These are phyloP conservation scores for Globisporangium ultimum DNA, from an alignment of 352 stramenopile species.

Conservation along the genomic window DNA sequence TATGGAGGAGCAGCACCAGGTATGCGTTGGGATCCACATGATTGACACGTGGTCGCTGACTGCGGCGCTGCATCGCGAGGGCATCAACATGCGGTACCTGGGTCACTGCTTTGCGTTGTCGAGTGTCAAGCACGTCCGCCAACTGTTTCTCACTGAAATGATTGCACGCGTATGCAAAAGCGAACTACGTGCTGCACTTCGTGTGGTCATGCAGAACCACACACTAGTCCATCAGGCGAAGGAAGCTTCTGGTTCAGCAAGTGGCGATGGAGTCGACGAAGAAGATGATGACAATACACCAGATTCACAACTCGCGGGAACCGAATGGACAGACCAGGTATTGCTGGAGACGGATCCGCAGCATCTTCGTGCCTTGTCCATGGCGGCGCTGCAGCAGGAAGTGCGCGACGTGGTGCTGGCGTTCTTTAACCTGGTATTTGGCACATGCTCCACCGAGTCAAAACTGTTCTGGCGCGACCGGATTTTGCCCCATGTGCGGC, in stretches of 20 bases:
- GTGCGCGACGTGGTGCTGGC: conserved; percentile 24
- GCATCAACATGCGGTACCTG: conserved; percentile 59
- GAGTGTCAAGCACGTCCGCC: conserved; percentile 37
- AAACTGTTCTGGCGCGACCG: conserved; percentile 47
- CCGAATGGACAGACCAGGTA: too few species aligned
- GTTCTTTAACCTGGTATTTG: conserved; percentile 63
- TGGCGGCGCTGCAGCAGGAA: conserved; percentile 17
- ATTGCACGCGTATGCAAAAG: conserved; percentile 56
- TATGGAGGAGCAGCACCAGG: conserved; percentile 21
- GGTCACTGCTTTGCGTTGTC: conserved; percentile 51
- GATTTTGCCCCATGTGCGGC: conserved; percentile 37
- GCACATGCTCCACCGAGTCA: conserved; percentile 20
- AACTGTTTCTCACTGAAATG: conserved; percentile 53
- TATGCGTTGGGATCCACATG: conserved; percentile 6
- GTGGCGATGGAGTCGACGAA: not conserved
- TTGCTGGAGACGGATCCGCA: conserved; percentile 4
- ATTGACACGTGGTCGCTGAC: conserved; percentile 43
- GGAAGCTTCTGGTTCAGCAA: not conserved
- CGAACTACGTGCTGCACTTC: conserved; percentile 35
- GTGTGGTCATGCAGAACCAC: conserved; percentile 24
- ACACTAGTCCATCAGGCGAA: conserved; percentile 21
- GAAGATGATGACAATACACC: not conserved
- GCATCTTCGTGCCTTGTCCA: conserved; percentile 16
- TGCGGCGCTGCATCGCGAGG: conserved; percentile 35
- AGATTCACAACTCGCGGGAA: too few species aligned